Evolutionary conservation across 768 basidiomycete species (phyloP).

Genomic region (Auricularia sp.): DNA sequence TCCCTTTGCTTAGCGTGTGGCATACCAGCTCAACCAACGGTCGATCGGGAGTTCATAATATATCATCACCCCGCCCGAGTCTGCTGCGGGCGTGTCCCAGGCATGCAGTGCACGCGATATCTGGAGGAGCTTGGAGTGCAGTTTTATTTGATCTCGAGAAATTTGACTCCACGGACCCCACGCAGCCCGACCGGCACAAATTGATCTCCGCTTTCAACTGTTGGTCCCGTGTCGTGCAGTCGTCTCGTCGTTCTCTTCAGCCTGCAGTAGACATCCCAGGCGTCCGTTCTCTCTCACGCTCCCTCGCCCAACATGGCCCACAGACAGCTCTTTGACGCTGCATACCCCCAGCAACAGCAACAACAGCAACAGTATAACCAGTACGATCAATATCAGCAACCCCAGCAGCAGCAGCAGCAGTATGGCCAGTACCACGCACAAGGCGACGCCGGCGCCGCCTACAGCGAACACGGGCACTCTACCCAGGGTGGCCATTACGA

Average conservation of each 20-base stretch:
- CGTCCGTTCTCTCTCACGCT: neutral
- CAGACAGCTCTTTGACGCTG: neutral
- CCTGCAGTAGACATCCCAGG: neutral
- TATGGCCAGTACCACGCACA: neutral
- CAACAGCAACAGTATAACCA: neutral
- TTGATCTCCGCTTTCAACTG: neutral
- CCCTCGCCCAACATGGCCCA: neutral
- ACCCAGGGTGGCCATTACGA: slow-evolving; percentile 6
- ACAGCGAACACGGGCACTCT: slow-evolving; percentile 1
- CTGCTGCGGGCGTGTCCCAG: no score
- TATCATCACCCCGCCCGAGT: no score
- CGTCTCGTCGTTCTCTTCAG: neutral
- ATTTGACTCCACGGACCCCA: neutral
- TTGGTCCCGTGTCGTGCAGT: no score
- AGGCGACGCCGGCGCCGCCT: neutral
- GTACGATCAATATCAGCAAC: neutral
- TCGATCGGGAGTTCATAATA: no score
- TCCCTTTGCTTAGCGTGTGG: no score
- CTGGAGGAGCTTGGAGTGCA: no score
- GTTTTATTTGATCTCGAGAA: no score
- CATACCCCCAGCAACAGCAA: neutral
- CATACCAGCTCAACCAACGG: no score
- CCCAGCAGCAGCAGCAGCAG: neutral
- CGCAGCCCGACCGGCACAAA: neutral
- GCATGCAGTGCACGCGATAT: no score